phyloP scores from a whole-genome alignment of 768 basidiomycete genomes.

The Kwoniella dendrophila region DNA sequence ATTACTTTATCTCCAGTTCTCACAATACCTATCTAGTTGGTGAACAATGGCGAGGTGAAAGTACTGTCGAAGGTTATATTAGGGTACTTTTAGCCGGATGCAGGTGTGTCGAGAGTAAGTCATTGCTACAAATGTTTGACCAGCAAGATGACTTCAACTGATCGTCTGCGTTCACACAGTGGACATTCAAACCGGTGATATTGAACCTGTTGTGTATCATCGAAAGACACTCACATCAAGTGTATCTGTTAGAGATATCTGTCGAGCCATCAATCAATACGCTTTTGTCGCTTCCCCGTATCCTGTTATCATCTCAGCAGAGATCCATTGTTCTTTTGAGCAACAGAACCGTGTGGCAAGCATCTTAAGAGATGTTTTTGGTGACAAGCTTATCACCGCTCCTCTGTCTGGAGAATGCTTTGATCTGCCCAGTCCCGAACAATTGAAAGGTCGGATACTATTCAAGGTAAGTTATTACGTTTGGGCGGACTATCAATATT shows the following conservation, averaged over 20 bases:
- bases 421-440: slow-evolving; percentile 80
- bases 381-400: slow-evolving; percentile 61
- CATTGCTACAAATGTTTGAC: neutral
- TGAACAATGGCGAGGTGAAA: slow-evolving; percentile 68
- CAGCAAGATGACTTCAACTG: neutral
- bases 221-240: slow-evolving; percentile 85
- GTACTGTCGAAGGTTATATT: slow-evolving; percentile 90
- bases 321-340: slow-evolving; percentile 76
- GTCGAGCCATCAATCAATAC: slow-evolving; percentile 81
- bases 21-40: slow-evolving; percentile 67
- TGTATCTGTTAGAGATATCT: slow-evolving; percentile 76
- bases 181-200: slow-evolving; percentile 87
- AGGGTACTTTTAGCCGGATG: slow-evolving; percentile 84
- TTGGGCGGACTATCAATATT: neutral
- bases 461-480: slow-evolving; percentile 70
- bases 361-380: slow-evolving; percentile 71
- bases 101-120: slow-evolving; percentile 88
- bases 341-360: slow-evolving; percentile 78
- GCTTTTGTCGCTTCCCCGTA: slow-evolving; percentile 88
- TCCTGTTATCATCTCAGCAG: slow-evolving; percentile 89
- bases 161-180: slow-evolving; percentile 62
- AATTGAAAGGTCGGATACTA: slow-evolving; percentile 74
- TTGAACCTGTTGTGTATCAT: slow-evolving; percentile 82
- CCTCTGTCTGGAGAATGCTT: slow-evolving; percentile 57
- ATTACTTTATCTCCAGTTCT: slow-evolving; percentile 85